phyloP scores from a whole-genome alignment of 2,329 filamentous ascomycete species.

The Sordariomycetes sp. region DNA sequence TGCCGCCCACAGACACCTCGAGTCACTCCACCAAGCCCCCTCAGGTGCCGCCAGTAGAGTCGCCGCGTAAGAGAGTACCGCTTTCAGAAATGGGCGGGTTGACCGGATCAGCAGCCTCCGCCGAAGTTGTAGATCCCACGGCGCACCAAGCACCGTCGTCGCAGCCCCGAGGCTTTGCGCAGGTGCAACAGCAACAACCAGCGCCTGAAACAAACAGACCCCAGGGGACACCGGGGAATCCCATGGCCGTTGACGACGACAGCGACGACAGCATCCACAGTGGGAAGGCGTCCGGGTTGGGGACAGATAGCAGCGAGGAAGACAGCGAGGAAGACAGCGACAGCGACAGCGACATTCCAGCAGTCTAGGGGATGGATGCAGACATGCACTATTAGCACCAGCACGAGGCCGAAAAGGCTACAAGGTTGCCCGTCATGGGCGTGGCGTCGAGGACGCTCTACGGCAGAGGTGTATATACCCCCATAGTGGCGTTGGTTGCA shows the following conservation, averaged over 20 bases:
- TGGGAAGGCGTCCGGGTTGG: too few relatives aligned
- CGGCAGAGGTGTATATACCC: too few relatives aligned
- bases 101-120: constrained; percentile 22
- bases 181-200: not conserved
- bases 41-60: constrained; percentile 6
- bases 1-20: too few relatives aligned
- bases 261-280: too few relatives aligned
- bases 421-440: too few relatives aligned
- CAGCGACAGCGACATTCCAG: too few relatives aligned
- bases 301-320: not conserved
- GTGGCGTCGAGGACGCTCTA: too few relatives aligned
- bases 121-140: constrained; percentile 26
- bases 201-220: not conserved
- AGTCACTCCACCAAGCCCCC: too few relatives aligned
- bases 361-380: too few relatives aligned
- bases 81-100: constrained; percentile 25
- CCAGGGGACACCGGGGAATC: not conserved
- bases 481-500: too few relatives aligned
- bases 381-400: too few relatives aligned
- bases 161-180: not conserved
- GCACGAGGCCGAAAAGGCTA: too few relatives aligned
- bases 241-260: not conserved
- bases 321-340: not conserved
- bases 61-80: constrained; percentile 15
- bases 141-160: constrained; percentile 10